These are phyloP conservation scores for Platanthera zijinensis DNA, from an alignment of 106 monocot species.

Conservation along the genomic window DNA sequence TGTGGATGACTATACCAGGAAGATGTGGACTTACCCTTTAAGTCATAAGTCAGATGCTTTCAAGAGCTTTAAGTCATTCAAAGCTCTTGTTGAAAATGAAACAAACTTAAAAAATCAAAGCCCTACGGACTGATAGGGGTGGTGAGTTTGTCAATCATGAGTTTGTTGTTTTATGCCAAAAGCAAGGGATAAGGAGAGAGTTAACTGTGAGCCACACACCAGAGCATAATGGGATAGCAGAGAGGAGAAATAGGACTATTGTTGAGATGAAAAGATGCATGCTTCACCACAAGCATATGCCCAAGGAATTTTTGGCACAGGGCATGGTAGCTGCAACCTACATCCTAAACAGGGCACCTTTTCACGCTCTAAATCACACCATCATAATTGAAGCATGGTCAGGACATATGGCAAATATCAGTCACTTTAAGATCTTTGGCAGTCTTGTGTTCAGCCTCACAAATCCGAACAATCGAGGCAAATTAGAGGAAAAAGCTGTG, in stretches of 20 bases:
- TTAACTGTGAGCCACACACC: not conserved
- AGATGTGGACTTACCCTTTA: no score
- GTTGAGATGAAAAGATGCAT: slow-evolving; percentile 5
- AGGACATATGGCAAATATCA: not conserved
- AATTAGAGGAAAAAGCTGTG: not conserved
- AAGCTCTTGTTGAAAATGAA: not conserved
- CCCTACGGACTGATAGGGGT: not conserved
- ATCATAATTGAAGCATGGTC: not conserved
- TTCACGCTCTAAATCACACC: not conserved
- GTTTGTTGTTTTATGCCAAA: not conserved
- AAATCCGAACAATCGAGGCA: not conserved
- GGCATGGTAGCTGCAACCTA: not conserved
- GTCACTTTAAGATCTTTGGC: slow-evolving; percentile 4
- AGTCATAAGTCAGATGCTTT: not conserved
- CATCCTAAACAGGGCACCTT: not conserved
- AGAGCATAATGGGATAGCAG: slow-evolving; percentile 11
- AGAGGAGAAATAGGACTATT: not conserved
- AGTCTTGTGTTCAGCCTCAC: not conserved
- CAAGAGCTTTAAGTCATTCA: not conserved
- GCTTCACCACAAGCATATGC: not conserved
- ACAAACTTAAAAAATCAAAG: not conserved
- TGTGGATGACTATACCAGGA: slow-evolving; percentile 9
- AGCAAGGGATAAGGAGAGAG: not conserved
- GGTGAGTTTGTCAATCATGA: not conserved
- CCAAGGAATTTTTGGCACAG: not conserved